These are phyloP conservation scores for Termitomyces titanicus DNA, from an alignment of 768 basidiomycete species.

Conservation along the genomic window DNA sequence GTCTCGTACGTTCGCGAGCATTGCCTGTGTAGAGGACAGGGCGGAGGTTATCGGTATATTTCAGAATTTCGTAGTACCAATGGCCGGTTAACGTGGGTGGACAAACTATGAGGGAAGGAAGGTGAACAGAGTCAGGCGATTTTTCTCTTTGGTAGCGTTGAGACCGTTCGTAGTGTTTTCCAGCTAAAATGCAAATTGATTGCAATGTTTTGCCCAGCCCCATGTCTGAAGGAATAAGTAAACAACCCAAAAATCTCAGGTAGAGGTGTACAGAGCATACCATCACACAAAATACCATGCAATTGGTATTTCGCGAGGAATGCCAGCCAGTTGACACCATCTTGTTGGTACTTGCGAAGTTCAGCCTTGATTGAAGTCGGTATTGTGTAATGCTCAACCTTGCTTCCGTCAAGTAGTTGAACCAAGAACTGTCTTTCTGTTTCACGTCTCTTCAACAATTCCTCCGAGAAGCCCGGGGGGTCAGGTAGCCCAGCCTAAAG, in stretches of 20 bases:
- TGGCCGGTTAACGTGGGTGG: constrained; percentile 98
- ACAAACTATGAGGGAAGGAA: constrained; percentile 93
- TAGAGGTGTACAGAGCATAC: constrained; percentile 36
- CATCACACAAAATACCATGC: constrained; percentile 97
- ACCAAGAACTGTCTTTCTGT: constrained; percentile 88
- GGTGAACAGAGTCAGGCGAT: constrained; percentile 74
- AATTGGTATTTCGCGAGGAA: constrained; percentile 97
- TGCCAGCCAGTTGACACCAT: constrained; percentile 98
- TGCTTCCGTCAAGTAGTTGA: constrained; percentile 91
- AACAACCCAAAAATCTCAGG: background rate
- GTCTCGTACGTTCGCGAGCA: constrained; percentile 70
- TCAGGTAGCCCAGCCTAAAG: constrained; percentile 92
- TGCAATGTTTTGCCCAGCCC: constrained; percentile 97
- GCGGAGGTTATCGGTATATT: constrained; percentile 81
- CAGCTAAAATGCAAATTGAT: constrained; percentile 93
- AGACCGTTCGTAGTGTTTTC: constrained; percentile 88
- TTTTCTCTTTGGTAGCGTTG: constrained; percentile 61
- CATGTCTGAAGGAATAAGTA: constrained; percentile 68
- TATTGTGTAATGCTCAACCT: constrained; percentile 86
- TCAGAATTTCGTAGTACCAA: constrained; percentile 97
- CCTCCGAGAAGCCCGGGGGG: constrained; percentile 87
- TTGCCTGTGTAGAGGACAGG: constrained; percentile 90
- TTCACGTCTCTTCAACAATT: constrained; percentile 81
- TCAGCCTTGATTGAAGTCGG: constrained; percentile 91
- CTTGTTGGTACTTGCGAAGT: constrained; percentile 95